These are phyloP conservation scores for Zostera marina DNA, from an alignment of 116 monocot genomes.

Conservation along the genomic window DNA sequence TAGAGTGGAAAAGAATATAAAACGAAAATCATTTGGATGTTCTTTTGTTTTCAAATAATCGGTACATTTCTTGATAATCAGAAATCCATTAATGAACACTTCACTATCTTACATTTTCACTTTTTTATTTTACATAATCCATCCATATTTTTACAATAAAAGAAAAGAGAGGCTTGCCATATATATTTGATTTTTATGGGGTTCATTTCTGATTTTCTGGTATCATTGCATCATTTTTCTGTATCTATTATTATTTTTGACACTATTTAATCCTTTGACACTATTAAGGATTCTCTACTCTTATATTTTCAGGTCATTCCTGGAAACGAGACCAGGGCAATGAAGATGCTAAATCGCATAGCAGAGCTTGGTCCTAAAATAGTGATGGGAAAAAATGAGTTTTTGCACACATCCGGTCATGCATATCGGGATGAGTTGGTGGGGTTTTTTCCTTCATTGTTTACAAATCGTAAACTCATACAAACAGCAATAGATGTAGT, in stretches of 20 bases:
- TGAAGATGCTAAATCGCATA: slow-evolving; percentile 97
- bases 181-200: too few relatives aligned
- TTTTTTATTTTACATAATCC: too few relatives aligned
- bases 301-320: slow-evolving; percentile 72
- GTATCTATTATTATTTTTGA: neutral
- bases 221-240: too few relatives aligned
- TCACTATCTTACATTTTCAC: too few relatives aligned
- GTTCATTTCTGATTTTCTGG: too few relatives aligned
- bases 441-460: slow-evolving; percentile 5
- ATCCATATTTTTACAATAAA: too few relatives aligned
- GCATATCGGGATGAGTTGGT: slow-evolving; percentile 82
- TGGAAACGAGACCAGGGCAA: slow-evolving; percentile 92
- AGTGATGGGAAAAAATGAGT: slow-evolving; percentile 80
- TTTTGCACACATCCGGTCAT: slow-evolving; percentile 92
- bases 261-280: neutral
- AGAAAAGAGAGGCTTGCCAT: too few relatives aligned
- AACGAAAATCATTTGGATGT: too few relatives aligned
- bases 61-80: too few relatives aligned
- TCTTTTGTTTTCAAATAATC: too few relatives aligned
- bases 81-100: too few relatives aligned
- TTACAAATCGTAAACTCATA: neutral
- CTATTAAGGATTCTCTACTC: neutral
- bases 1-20: too few relatives aligned
- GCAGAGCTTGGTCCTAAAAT: slow-evolving; percentile 81
- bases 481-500: neutral